Evolutionary conservation across 2,329 filamentous ascomycete species (phyloP).

Genomic region (Xylariaceae sp.): DNA sequence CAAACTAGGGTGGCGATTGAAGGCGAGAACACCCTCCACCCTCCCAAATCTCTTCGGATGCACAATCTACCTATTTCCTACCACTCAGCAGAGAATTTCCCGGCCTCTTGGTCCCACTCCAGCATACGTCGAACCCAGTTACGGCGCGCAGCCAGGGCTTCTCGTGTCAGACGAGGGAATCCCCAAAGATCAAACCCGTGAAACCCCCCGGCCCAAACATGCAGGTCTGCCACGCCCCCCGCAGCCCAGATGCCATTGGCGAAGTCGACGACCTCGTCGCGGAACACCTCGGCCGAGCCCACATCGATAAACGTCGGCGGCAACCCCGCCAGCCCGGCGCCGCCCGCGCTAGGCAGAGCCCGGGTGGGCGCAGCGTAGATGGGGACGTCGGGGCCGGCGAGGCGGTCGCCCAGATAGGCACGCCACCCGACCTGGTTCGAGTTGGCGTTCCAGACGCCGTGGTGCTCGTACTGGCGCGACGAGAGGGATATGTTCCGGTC

Average conservation of each 20-base stretch:
- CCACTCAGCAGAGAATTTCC: not conserved
- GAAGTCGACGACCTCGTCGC: not conserved
- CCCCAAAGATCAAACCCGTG: conserved; percentile 11
- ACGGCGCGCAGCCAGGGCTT: conserved; percentile 2
- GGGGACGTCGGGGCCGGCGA: not conserved
- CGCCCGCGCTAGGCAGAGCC: not conserved
- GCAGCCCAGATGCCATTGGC: conserved; percentile 8
- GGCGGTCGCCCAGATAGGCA: not conserved
- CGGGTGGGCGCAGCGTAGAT: not conserved
- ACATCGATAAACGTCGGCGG: conserved; percentile 2
- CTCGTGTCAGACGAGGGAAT: not conserved
- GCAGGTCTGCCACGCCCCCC: not conserved
- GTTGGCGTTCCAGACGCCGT: not conserved
- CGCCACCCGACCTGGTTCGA: not conserved
- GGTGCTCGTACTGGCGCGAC: not conserved
- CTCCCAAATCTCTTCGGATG: not conserved
- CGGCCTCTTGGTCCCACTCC: not conserved
- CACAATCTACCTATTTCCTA: not conserved
- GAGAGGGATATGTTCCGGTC: not conserved
- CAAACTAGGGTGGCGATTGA: no score
- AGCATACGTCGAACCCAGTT: conserved; percentile 11
- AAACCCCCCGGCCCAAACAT: conserved; percentile 2
- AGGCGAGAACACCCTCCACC: not conserved
- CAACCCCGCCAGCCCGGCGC: not conserved
- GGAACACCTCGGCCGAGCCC: conserved; percentile 8